A percentile compares a stretch with the other conserved stretches of the same genome.
These are phyloP conservation scores for Chlorencoelia australis DNA, from an alignment of 2,329 filamentous ascomycete species.

Conservation along the genomic window DNA sequence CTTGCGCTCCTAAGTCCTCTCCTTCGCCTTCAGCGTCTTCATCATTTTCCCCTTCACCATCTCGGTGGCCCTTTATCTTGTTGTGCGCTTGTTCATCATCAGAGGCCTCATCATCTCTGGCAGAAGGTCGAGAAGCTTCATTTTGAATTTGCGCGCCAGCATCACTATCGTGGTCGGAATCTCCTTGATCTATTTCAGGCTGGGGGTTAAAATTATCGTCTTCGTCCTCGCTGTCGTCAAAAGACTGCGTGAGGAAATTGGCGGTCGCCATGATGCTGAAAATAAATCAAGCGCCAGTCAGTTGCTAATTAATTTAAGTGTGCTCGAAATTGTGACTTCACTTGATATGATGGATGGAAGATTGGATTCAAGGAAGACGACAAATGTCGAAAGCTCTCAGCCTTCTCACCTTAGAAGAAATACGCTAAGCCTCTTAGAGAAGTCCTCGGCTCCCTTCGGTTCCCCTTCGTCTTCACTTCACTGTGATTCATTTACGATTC, in stretches of 20 bases:
- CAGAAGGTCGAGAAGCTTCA: constrained; percentile 22
- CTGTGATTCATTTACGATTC: too few relatives aligned
- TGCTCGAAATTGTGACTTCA: constrained; percentile 1
- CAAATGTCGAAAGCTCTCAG: constrained; percentile 5
- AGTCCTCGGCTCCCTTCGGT: too few relatives aligned
- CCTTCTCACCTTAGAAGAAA: too few relatives aligned
- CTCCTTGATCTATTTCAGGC: constrained; percentile 49
- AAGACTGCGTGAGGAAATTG: constrained; percentile 19
- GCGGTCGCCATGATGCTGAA: constrained; percentile 20
- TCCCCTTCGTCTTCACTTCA: too few relatives aligned
- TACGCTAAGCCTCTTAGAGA: too few relatives aligned
- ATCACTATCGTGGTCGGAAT: constrained; percentile 19
- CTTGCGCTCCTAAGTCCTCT: constrained; percentile 27
- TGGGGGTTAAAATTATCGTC: constrained; percentile 86
- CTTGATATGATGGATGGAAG: neutral
- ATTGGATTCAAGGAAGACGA: constrained; percentile 2
- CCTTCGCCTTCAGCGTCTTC: constrained; percentile 36
- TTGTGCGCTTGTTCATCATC: constrained; percentile 36
- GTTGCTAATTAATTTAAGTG: neutral
- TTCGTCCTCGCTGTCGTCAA: constrained; percentile 59
- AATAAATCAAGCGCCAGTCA: constrained; percentile 5
- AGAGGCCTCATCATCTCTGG: constrained; percentile 35
- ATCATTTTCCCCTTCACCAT: constrained; percentile 27
- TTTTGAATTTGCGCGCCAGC: constrained; percentile 20
- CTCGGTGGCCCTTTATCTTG: constrained; percentile 3